Evolutionary conservation across 1,139 yeast species (phyloP).

Genomic region (Geotrichum candidum): DNA sequence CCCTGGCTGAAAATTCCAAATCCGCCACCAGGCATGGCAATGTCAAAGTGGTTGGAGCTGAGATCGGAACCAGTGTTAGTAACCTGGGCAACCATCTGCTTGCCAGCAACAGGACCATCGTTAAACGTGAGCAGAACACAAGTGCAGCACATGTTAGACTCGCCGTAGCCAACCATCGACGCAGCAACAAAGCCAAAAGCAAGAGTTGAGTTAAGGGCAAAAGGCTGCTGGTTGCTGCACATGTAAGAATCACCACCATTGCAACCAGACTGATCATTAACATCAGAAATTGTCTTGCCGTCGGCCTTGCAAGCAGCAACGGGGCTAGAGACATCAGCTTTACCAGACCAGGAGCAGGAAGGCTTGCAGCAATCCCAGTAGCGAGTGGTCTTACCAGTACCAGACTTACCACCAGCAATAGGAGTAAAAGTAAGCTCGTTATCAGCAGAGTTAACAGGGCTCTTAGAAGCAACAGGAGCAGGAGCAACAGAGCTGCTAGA

Average conservation of each 20-base stretch:
- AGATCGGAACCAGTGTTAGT: conserved; percentile 21
- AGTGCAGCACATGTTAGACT: conserved; percentile 17
- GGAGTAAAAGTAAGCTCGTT: conserved; percentile 1
- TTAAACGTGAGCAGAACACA: conserved; percentile 19
- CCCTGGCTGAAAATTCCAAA: conserved; percentile 18
- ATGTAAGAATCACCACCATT: conserved; percentile 20
- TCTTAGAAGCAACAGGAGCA: background rate
- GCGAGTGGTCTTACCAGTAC: conserved; percentile 20
- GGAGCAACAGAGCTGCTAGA: no score
- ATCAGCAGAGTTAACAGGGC: background rate
- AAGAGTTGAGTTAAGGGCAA: conserved; percentile 14
- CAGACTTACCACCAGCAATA: conserved; percentile 19
- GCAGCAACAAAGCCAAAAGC: conserved; percentile 23
- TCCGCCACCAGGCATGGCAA: conserved; percentile 22
- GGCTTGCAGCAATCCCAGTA: conserved; percentile 24
- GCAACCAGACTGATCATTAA: conserved; percentile 16
- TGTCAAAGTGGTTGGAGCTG: conserved; percentile 18
- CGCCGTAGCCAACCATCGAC: conserved; percentile 16
- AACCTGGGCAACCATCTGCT: conserved; percentile 20
- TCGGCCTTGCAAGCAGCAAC: conserved; percentile 19
- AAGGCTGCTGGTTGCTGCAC: conserved; percentile 21
- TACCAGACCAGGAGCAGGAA: conserved; percentile 21
- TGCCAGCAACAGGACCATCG: conserved; percentile 14
- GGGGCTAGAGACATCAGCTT: conserved; percentile 16
- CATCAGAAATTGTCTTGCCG: conserved; percentile 16